Evolutionary conservation across 2,329 filamentous ascomycete species (phyloP), one percentile per base, ranked within the genome.

Genomic region (Tricladium varicosporioides): DNA sequence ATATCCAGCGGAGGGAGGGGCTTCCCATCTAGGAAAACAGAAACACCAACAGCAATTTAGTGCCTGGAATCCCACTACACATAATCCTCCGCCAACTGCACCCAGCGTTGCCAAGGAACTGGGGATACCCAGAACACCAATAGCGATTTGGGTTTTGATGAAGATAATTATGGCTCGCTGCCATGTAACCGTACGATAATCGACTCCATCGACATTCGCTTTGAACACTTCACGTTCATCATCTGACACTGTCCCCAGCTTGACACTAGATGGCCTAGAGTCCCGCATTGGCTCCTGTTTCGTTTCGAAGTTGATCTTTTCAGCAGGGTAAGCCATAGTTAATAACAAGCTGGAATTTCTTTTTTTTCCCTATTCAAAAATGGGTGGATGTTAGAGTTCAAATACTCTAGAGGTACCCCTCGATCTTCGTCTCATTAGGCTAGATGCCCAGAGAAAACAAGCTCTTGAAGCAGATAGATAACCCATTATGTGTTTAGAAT

Each of bases 101-200:
- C 74, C 74, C 9, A 76, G 69, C 5, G 72, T 69, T 57, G 67
- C 74, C 71, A 76, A 72, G 9, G 73, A 69, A 1, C 71, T 72
- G 0, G 74, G 74, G 5, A 76, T 75, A 9, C 71, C 71, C 0
- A 76, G 61, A 2, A 76, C 74, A 2, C 74, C 73, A 0, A 72
- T 73, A 1, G 74, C 74, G 48, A 77, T 76, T 18, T 56, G 50
- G 32, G 49, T 49, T 51, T 56, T 36, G 32, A 36, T 36, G 56
- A 79, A 78, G 51, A 79, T 76, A 48, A 78, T 71, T 0, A 73
- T 73, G 0, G 76, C 75, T 13, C 75, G 74, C n/a, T 76, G 63
- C 76, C 77, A 78, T 22, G 73, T 69, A 15, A 79, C 76, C 11
- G 74, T 78, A 15, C 77, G 72, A 53, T 78, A 79, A 56, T 78